phyloP scores from a whole-genome alignment of 2,329 filamentous ascomycete species.

The Trichophaea hybrida region DNA sequence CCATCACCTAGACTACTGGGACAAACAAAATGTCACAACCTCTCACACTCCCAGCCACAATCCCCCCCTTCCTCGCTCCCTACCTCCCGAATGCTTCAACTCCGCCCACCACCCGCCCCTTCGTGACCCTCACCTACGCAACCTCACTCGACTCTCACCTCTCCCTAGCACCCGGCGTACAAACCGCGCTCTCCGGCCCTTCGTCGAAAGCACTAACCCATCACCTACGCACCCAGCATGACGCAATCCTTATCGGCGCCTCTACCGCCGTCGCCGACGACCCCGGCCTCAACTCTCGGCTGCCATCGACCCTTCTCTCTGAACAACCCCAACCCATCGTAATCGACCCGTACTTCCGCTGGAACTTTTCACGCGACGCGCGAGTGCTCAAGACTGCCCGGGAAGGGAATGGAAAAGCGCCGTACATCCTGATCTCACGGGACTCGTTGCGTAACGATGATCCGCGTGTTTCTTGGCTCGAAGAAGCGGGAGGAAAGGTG shows the following conservation, averaged over 20 bases:
- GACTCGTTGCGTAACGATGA: neutral
- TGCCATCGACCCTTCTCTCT: slow-evolving; percentile 30
- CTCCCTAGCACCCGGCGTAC: slow-evolving; percentile 61
- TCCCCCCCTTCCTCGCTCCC: neutral
- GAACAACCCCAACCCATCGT: slow-evolving; percentile 67
- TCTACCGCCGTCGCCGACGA: slow-evolving; percentile 75
- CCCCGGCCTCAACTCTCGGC: slow-evolving; percentile 68
- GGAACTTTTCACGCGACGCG: slow-evolving; percentile 44
- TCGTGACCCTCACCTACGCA: slow-evolving; percentile 76
- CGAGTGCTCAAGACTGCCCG: slow-evolving; percentile 53
- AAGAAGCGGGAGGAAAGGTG: slow-evolving; percentile 41
- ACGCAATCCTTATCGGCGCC: slow-evolving; percentile 72
- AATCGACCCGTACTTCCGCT: slow-evolving; percentile 64
- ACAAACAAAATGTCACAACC: neutral
- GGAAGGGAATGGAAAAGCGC: slow-evolving; percentile 53
- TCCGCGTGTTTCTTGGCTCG: slow-evolving; percentile 31
- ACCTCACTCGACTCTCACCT: slow-evolving; percentile 74
- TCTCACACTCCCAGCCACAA: neutral
- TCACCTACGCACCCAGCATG: slow-evolving; percentile 66
- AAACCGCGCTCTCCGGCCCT: slow-evolving; percentile 68
- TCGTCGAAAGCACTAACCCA: slow-evolving; percentile 88
- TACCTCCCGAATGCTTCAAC: neutral
- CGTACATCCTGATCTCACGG: slow-evolving; percentile 45
- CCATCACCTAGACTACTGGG: neutral
- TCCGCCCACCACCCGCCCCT: slow-evolving; percentile 27